A percentile compares a stretch with the other conserved stretches of the same genome.
phyloP scores from a whole-genome alignment of 202 grass and related monocot species.

The Cymbopogon flexuosus region DNA sequence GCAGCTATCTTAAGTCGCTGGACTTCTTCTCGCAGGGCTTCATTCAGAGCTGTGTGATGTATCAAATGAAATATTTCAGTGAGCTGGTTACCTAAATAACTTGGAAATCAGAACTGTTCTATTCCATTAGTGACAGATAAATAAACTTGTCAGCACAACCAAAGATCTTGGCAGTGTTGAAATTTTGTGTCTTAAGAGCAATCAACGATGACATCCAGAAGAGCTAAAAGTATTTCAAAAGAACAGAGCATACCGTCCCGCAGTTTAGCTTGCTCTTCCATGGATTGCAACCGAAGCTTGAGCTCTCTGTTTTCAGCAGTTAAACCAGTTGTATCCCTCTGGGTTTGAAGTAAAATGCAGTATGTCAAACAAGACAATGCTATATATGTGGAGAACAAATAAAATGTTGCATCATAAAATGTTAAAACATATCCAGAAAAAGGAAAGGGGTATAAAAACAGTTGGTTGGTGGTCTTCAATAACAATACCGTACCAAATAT shows the following conservation, averaged over 20 bases:
- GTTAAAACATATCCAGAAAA: not conserved
- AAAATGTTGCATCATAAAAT: constrained; percentile 20
- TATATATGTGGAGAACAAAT: not conserved
- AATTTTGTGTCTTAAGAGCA: not conserved
- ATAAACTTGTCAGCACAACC: not conserved
- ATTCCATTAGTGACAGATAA: not conserved
- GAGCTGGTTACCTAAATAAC: not conserved
- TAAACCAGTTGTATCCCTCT: constrained; percentile 94
- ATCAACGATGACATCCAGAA: not conserved
- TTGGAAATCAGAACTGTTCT: not conserved
- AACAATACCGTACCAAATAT: constrained; percentile 14
- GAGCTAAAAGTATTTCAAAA: not conserved
- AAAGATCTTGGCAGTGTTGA: not conserved
- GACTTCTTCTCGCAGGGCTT: constrained; percentile 86
- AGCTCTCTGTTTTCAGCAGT: constrained; percentile 97
- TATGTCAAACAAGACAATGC: constrained; percentile 19
- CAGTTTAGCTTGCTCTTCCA: constrained; percentile 96
- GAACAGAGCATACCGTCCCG: constrained; percentile 59
- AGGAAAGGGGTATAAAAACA: not conserved
- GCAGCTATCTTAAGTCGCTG: constrained; percentile 85
- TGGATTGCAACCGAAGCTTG: constrained; percentile 82
- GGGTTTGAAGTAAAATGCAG: constrained; percentile 32
- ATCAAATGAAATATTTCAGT: not conserved
- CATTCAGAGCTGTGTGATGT: constrained; percentile 69
- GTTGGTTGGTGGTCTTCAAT: not conserved